A percentile compares a stretch with the other conserved stretches of the same genome.
Conservation (phyloP, 495 filamentous ascomycete species). For the Talaromyces ruber region DNA sequence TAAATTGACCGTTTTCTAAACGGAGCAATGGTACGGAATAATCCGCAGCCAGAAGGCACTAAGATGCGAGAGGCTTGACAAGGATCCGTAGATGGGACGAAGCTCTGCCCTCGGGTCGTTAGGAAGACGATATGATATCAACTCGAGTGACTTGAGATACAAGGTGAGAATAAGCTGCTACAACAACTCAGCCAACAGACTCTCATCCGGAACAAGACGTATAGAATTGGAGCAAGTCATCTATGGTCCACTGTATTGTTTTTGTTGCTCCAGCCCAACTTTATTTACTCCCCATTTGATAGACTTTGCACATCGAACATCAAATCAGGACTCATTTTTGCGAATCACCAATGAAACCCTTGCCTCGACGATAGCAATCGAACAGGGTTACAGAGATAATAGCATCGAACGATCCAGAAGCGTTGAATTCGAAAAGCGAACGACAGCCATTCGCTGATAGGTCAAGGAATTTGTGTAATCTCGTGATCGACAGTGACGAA, state of each 20-base stretch:
- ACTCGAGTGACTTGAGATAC: not conserved
- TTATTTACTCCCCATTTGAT: not conserved
- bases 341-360: not conserved
- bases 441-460: not conserved
- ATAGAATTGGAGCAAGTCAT: not conserved
- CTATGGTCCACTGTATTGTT: not conserved
- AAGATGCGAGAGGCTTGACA: not conserved
- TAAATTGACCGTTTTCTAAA: not conserved
- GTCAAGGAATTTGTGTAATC: not conserved
- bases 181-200: not conserved
- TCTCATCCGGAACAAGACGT: not conserved
- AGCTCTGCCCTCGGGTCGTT: not conserved
- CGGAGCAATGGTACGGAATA: not conserved
- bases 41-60: not conserved
- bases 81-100: not conserved
- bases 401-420: not conserved
- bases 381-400: too few relatives aligned
- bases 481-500: not conserved
- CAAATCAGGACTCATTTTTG: not conserved
- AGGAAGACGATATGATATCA: not conserved
- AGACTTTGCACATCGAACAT: not conserved
- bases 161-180: not conserved
- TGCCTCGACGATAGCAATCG: not conserved
- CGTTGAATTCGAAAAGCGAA: not conserved
- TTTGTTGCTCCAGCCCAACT: not conserved